Base-by-base conservation (phyloP, 2,329 filamentous ascomycete species). In the Botrytis porri region DNA sequence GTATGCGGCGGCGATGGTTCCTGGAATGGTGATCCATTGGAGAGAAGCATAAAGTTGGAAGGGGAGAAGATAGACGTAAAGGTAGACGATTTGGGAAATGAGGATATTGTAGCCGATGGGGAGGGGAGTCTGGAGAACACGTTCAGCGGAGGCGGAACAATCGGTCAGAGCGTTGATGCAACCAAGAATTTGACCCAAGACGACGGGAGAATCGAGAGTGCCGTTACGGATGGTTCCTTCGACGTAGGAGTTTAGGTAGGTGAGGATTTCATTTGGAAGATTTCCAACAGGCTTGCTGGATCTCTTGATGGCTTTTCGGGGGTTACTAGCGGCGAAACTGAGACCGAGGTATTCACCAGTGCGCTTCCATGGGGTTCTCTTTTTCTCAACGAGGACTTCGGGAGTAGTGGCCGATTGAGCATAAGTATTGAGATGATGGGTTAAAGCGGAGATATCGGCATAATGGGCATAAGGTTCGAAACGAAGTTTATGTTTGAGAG, bases 81-180 rank as follows among this genome's bases (percentile, higher is more conserved):
- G 88, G 89, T 92, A 95, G 45, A 93, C 93, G 80, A 96, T 95
- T 81, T 97, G 93, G 32, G 90, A 90, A 81, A 96, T 95, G 78
- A 93, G 89, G 78, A 97, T 96, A 76, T 88, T 89, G 84, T 97
- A 97, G 64, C 93, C 93, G 72, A 94, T 87, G 3, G 93, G 93
- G 0, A 97, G 87, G 1, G 93, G 93, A 0, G 93, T 97, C 81
- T 91, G 92, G 45, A 95, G 88, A 32, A 97, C 90, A 75, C 93
- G 91, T 79, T 96, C 93, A 65, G 90, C 90, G 73, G 90, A 90
- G 25, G 88, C 88, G 77, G 94, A 84, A 72, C 90, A 88, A 76
- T 97, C 93, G 79, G 92, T 93, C 71, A 97, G 84, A 7, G 87
- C 82, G 66, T 85, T 84, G 14, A 96, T 80, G 32, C 37, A 45